These are phyloP conservation scores for Eucalyptus sideroxylon DNA, from an alignment of 345 rosid genomes.

Conservation along the genomic window DNA sequence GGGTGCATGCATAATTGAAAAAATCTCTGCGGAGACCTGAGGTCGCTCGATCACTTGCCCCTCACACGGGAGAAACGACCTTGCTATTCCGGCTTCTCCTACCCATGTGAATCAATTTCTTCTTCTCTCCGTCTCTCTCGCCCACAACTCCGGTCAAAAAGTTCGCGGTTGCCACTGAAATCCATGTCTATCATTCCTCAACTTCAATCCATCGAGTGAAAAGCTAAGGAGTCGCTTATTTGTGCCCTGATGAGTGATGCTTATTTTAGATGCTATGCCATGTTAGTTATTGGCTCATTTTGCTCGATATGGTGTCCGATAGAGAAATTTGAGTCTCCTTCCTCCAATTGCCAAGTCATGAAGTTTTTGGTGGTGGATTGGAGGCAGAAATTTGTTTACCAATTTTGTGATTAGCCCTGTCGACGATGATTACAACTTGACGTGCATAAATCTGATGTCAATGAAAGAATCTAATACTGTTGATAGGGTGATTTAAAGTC, in stretches of 20 bases:
- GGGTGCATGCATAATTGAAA: too few species aligned
- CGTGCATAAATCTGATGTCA: background rate
- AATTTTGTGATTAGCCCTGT: too few species aligned
- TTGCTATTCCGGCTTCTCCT: too few species aligned
- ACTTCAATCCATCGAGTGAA: background rate
- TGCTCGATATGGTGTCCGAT: background rate
- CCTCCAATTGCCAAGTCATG: too few species aligned
- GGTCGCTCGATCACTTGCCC: too few species aligned
- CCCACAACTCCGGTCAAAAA: too few species aligned
- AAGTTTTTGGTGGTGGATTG: too few species aligned
- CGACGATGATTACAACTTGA: background rate
- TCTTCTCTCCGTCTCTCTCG: background rate
- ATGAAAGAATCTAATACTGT: background rate
- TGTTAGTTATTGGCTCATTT: background rate
- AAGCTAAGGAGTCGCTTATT: background rate
- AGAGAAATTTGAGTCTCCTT: background rate
- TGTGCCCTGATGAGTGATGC: background rate
- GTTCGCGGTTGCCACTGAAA: fast-evolving
- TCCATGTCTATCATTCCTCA: too few species aligned
- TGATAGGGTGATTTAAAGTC: background rate
- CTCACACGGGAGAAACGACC: too few species aligned
- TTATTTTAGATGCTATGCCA: background rate
- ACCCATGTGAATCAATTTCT: background rate
- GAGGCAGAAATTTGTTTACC: too few species aligned
- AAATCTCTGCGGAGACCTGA: too few species aligned